phyloP scores from a whole-genome alignment of 2,329 filamentous ascomycete species.

The Diplodia corticola region DNA sequence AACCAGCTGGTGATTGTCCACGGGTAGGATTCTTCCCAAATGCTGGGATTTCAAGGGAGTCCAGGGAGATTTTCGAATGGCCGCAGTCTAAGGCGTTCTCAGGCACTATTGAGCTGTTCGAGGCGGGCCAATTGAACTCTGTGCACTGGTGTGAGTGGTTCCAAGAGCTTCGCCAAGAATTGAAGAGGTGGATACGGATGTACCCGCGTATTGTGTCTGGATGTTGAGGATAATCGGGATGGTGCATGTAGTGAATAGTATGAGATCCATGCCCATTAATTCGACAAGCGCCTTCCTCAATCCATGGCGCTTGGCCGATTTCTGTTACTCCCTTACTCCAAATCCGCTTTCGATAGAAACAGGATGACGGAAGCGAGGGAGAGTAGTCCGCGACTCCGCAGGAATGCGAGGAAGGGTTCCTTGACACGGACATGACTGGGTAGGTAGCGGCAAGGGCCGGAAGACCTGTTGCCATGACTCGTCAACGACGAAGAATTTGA shows the following conservation, averaged over 20 bases:
- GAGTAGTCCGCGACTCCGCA: background rate
- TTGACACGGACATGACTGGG: too few relatives aligned
- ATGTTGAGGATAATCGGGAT: background rate
- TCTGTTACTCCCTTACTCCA: background rate
- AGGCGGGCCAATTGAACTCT: too few relatives aligned
- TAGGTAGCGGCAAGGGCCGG: rapidly evolving
- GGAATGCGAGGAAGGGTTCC: background rate
- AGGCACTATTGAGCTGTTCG: too few relatives aligned
- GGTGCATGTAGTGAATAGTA: background rate
- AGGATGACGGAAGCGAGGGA: background rate
- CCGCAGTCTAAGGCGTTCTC: too few relatives aligned
- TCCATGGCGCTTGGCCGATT: background rate
- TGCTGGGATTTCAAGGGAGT: too few relatives aligned
- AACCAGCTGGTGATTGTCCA: too few relatives aligned
- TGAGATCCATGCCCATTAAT: background rate
- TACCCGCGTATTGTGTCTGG: background rate
- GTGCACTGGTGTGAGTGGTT: background rate
- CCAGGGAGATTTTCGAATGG: too few relatives aligned
- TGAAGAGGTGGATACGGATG: background rate
- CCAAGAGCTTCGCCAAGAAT: background rate
- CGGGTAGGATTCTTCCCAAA: too few relatives aligned
- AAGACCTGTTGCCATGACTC: too few relatives aligned
- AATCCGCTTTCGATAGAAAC: background rate
- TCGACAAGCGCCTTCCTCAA: background rate
- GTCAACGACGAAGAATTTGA: too few relatives aligned